Evolutionary conservation across 129 eudicot species (phyloP).

Genomic region (Solidago caesia): DNA sequence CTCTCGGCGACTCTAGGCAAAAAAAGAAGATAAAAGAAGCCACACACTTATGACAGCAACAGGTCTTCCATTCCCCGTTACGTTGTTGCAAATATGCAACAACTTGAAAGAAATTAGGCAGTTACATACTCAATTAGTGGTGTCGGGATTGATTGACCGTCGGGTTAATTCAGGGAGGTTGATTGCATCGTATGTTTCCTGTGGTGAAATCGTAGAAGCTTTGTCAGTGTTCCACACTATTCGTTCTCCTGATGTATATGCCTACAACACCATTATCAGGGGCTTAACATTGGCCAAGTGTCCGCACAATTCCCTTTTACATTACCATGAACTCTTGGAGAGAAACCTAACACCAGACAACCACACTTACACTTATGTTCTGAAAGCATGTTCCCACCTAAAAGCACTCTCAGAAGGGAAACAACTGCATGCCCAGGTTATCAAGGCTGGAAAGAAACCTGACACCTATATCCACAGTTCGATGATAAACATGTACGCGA

Average conservation of each 20-base stretch:
- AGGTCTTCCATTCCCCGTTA: conserved; percentile 24
- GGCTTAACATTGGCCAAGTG: conserved; percentile 33
- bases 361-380: conserved; percentile 44
- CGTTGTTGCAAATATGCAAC: conserved; percentile 38
- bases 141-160: conserved; percentile 35
- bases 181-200: conserved; percentile 34
- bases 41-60: neutral
- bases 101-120: conserved; percentile 30
- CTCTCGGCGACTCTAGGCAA: neutral
- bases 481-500: conserved; percentile 43
- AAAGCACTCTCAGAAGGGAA: conserved; percentile 43
- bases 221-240: conserved; percentile 37
- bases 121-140: conserved; percentile 34
- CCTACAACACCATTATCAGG: conserved; percentile 47
- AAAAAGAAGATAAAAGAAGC: conserved; percentile 11
- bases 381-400: conserved; percentile 50
- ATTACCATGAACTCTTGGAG: conserved; percentile 34
- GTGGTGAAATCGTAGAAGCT: conserved; percentile 30
- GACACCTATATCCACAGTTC: conserved; percentile 34
- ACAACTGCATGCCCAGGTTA: conserved; percentile 48
- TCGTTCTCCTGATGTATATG: conserved; percentile 38
- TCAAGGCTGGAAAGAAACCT: conserved; percentile 41
- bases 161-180: conserved; percentile 39
- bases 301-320: conserved; percentile 35
- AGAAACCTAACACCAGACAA: conserved; percentile 37